Conservation (phyloP, 2,329 filamentous ascomycete genomes). For the Fusarium sp. region DNA sequence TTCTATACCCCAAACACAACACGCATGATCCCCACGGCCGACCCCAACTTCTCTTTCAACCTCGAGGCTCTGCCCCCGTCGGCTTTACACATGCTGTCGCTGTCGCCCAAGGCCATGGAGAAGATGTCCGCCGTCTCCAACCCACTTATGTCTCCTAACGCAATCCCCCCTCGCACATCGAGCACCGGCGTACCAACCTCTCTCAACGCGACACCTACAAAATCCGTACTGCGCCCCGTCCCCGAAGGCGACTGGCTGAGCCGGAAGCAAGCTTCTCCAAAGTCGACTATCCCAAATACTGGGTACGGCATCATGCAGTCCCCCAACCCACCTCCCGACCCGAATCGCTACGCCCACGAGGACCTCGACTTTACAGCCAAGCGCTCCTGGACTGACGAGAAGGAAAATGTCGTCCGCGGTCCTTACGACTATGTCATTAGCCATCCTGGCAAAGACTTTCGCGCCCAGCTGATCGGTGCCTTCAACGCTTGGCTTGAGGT, state of each 20-base stretch:
- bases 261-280: constrained; percentile 53
- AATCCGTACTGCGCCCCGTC: constrained; percentile 64
- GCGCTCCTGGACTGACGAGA: constrained; percentile 77
- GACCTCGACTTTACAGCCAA: constrained; percentile 68
- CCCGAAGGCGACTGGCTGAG: constrained; percentile 75
- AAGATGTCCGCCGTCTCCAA: constrained; percentile 45
- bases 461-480: constrained; percentile 82
- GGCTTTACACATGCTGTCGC: constrained; percentile 45
- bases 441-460: constrained; percentile 88
- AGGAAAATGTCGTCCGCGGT: constrained; percentile 82
- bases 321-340: constrained; percentile 62
- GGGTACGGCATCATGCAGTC: constrained; percentile 53
- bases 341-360: constrained; percentile 67
- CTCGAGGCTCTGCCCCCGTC: constrained; percentile 38
- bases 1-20: constrained; percentile 28
- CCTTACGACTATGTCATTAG: constrained; percentile 86
- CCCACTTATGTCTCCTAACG: constrained; percentile 66
- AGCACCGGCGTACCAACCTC: constrained; percentile 55
- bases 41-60: constrained; percentile 39
- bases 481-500: constrained; percentile 88
- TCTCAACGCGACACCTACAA: constrained; percentile 53
- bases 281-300: constrained; percentile 17
- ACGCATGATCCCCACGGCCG: constrained; percentile 46
- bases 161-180: constrained; percentile 81
- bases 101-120: constrained; percentile 44